Conservation (phyloP, 2,329 filamentous ascomycete species). For the Fusarium piperis region DNA sequence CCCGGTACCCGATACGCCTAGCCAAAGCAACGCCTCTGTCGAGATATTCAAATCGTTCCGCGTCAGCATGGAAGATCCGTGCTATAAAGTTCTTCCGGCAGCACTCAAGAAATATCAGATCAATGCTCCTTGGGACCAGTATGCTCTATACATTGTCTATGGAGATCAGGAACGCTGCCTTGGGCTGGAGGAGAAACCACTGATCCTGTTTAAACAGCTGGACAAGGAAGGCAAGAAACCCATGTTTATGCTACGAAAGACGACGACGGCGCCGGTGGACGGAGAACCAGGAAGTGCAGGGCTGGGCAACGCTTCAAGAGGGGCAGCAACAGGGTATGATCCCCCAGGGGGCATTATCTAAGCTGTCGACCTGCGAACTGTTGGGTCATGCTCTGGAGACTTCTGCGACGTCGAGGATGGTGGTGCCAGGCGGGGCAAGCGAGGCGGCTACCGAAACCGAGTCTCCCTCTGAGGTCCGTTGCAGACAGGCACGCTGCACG, state of each 20-base stretch:
- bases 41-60: constrained; percentile 99
- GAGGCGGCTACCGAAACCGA: constrained; percentile 37
- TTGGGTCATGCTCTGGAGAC: constrained; percentile 3
- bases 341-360: constrained; percentile 70
- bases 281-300: constrained; percentile 65
- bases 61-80: constrained; percentile 97
- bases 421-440: constrained; percentile 17
- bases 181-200: constrained; percentile 88
- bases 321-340: constrained; percentile 61
- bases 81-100: constrained; percentile 94
- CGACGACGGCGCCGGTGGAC: constrained; percentile 63
- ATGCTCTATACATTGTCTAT: constrained; percentile 97
- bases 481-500: constrained; percentile 27
- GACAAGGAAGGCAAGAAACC: constrained; percentile 98
- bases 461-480: constrained; percentile 11
- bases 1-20: constrained; percentile 69
- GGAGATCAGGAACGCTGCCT: constrained; percentile 97
- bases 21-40: constrained; percentile 69
- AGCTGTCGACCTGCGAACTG: not conserved
- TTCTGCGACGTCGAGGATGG: constrained; percentile 4
- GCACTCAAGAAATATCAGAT: constrained; percentile 99
- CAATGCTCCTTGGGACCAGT: constrained; percentile 96
- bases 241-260: constrained; percentile 96
- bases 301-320: constrained; percentile 56
- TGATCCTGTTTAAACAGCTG: constrained; percentile 96